Evolutionary conservation across 106 monocot genomes (phyloP), one percentile per base, ranked within the genome.

Genomic region (Allium fistulosum): DNA sequence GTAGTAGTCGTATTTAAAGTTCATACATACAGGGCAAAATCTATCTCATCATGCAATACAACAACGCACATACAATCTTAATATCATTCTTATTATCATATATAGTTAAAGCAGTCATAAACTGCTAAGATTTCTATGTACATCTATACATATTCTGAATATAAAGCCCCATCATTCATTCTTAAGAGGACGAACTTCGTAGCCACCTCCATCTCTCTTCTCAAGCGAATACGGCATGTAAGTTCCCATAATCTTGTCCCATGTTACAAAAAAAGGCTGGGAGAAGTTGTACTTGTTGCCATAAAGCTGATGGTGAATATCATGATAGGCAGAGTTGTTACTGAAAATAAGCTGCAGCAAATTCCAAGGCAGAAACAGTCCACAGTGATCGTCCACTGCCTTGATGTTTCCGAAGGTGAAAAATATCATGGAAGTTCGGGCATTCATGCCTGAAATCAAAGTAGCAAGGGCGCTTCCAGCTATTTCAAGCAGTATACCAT

Each of bases 221-320:
- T 69, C 73, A 10, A 81, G 68, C 17, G 69, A 73, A 58, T 74
- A 81, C 7, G 81, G 77, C 69, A 81, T 72, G 53, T 77, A 45
- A 7, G 81, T 81, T n/a, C 81, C 81, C 17, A 77, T 57, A 46
- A 81, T 73, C 53, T 61, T 77, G 66, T 82, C 82, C 82, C 82
- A 82, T 2, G 65, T 18, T 13, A 74, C 62, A 27, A 80, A 80
- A 63, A 80, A 80, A 3, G 79, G 79, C 69, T 80, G 79, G 10
- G 74, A 68, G 68, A 74, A 80, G 64, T 80, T 80, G 65, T 80
- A 70, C 51, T 74, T 80, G 69, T 26, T 80, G 22, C 74, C 79
- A 37, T 70, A 63, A n/a, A 80, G 74, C 64, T 74, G 74, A n/a
- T 80, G 79, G 50, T 80, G 79, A 18, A 80, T 51, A 27, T 80